Evolutionary conservation across 2,329 filamentous ascomycete species (phyloP).

Genomic region (Monosporascus sp.): DNA sequence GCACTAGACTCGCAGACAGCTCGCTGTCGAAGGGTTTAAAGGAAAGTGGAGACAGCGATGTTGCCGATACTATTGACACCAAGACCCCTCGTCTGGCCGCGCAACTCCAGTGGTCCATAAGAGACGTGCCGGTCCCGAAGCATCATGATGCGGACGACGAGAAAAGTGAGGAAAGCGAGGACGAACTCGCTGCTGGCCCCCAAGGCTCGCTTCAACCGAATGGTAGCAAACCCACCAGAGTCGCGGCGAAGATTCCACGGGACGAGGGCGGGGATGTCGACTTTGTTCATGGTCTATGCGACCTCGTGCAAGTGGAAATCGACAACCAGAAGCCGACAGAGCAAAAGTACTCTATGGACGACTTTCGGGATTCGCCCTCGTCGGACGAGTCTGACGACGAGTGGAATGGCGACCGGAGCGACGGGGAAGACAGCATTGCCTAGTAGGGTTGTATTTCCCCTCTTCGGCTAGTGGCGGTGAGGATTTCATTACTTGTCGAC

Average conservation of each 20-base stretch:
- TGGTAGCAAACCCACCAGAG: slow-evolving; percentile 8
- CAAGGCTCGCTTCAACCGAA: slow-evolving; percentile 6
- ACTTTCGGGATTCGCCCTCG: slow-evolving; percentile 55
- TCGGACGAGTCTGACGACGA: slow-evolving; percentile 48
- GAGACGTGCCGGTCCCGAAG: slow-evolving; percentile 10
- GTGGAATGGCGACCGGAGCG: slow-evolving; percentile 41
- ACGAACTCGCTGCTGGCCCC: slow-evolving; percentile 22
- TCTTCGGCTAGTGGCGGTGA: no score
- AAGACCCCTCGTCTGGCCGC: slow-evolving; percentile 4
- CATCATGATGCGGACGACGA: slow-evolving; percentile 27
- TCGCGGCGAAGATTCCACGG: background rate
- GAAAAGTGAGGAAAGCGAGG: slow-evolving; percentile 29
- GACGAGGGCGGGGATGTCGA: slow-evolving; percentile 5
- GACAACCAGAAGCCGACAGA: slow-evolving; percentile 72
- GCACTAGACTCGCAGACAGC: slow-evolving; percentile 20
- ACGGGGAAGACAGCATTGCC: background rate
- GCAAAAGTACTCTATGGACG: slow-evolving; percentile 61
- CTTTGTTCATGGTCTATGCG: slow-evolving; percentile 63
- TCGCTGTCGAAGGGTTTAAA: slow-evolving; percentile 9
- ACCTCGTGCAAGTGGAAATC: slow-evolving; percentile 64
- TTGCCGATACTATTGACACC: slow-evolving; percentile 1
- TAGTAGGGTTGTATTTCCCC: background rate
- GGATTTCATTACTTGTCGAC: no score
- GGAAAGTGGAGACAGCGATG: slow-evolving; percentile 10
- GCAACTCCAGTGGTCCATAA: slow-evolving; percentile 13